phyloP scores from a whole-genome alignment of 1,139 yeast species.

The Pichia sp. region DNA sequence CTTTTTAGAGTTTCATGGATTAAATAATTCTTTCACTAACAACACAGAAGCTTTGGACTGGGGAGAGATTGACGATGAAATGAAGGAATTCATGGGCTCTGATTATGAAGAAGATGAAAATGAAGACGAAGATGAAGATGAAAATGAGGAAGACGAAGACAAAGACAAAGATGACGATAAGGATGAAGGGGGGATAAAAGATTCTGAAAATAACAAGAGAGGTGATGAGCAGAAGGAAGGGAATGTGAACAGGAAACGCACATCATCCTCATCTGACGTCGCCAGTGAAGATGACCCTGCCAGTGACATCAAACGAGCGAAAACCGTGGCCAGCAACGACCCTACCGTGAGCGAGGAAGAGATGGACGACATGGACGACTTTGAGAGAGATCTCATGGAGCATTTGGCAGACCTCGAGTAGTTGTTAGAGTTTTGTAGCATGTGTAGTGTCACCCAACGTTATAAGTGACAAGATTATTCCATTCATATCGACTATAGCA shows the following conservation, averaged over 20 bases:
- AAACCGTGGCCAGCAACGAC: not conserved
- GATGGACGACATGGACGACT: conserved; percentile 20
- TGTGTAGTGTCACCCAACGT: no score
- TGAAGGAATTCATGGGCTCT: conserved; percentile 53
- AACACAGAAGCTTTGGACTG: conserved; percentile 32
- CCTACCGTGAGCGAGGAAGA: conserved; percentile 1
- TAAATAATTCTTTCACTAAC: no score
- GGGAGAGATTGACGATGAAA: conserved; percentile 52
- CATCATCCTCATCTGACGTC: no score
- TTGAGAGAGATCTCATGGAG: conserved; percentile 25
- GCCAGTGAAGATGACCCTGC: no score
- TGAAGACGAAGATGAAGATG: conserved; percentile 23
- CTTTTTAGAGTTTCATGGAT: conserved; percentile 30
- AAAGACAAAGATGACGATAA: conserved; percentile 15
- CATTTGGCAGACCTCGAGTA: conserved; percentile 27
- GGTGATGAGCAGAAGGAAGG: not conserved
- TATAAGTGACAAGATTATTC: no score
- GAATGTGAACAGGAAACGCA: not conserved
- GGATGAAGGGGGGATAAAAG: conserved; percentile 10
- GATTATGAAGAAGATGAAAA: conserved; percentile 43
- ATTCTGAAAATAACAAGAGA: conserved; percentile 6
- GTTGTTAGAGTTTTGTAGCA: not conserved
- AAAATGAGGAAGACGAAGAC: conserved; percentile 18
- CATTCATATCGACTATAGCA: no score
- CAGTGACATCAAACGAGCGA: no score